phyloP scores from a whole-genome alignment of 2,329 filamentous ascomycete genomes.

The Colletotrichum somersetense region DNA sequence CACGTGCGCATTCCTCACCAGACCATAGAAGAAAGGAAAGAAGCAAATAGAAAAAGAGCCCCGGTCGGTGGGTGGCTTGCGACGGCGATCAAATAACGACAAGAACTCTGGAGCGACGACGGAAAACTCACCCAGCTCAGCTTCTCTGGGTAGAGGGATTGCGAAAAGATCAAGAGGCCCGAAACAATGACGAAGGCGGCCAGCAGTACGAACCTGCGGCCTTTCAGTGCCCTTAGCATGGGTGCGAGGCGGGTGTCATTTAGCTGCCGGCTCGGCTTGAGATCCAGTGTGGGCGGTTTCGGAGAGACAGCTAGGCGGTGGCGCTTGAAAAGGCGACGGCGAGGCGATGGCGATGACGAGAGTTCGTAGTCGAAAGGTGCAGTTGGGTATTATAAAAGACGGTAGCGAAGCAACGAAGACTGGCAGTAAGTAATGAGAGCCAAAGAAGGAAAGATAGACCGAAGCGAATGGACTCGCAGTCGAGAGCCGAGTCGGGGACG shows the following conservation, averaged over 20 bases:
- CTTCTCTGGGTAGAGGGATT: slow-evolving; percentile 34
- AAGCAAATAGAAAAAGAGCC: not conserved
- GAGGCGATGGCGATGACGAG: slow-evolving; percentile 1
- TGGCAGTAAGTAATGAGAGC: slow-evolving; percentile 5
- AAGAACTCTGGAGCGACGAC: slow-evolving; percentile 16
- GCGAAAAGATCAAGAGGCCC: slow-evolving; percentile 37
- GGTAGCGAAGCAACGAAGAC: slow-evolving; percentile 23
- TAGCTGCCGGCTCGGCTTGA: slow-evolving; percentile 37
- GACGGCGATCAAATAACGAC: slow-evolving; percentile 19
- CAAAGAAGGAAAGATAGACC: slow-evolving; percentile 1
- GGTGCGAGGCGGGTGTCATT: slow-evolving; percentile 36
- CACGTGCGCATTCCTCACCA: slow-evolving; percentile 23
- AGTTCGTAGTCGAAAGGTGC: slow-evolving; percentile 10
- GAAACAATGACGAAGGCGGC: slow-evolving; percentile 29
- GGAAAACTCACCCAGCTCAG: slow-evolving; percentile 41
- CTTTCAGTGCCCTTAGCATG: slow-evolving; percentile 40
- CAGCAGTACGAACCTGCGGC: slow-evolving; percentile 39
- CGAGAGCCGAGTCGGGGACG: slow-evolving; percentile 3
- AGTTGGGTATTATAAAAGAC: slow-evolving; percentile 34
- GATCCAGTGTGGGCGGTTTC: slow-evolving; percentile 28
- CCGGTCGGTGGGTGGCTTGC: slow-evolving; percentile 4
- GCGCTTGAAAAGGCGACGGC: not conserved
- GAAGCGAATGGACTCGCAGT: slow-evolving; percentile 19
- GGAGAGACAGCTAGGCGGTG: slow-evolving; percentile 1
- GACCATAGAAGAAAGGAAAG: not conserved